phyloP scores from a whole-genome alignment of 257 asterid genomes.

The Solanum virginianum region DNA sequence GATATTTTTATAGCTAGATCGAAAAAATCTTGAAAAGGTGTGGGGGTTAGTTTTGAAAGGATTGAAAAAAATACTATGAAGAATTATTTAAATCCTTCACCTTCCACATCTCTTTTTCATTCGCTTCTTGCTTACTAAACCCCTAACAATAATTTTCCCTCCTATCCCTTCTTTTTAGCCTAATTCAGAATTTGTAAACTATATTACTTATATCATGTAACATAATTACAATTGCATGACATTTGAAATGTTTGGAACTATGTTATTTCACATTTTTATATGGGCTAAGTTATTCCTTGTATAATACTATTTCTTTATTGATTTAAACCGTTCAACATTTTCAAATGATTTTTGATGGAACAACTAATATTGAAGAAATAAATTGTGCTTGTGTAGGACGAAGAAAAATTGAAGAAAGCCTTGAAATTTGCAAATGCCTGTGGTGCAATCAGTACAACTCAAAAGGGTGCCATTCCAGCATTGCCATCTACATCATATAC shows the following conservation, averaged over 20 bases:
- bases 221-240: not conserved
- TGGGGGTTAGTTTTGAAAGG: not conserved
- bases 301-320: not conserved
- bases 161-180: not conserved
- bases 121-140: not conserved
- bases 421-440: slow-evolving; percentile 32
- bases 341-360: not conserved
- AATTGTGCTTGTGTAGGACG: slow-evolving; percentile 9
- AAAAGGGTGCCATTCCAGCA: slow-evolving; percentile 43
- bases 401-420: slow-evolving; percentile 16
- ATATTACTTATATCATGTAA: not conserved
- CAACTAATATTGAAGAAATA: not conserved
- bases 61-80: not conserved
- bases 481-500: slow-evolving; percentile 12
- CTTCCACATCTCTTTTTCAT: not conserved
- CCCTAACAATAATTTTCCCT: not conserved
- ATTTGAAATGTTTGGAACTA: not conserved
- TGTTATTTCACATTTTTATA: not conserved
- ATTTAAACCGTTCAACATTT: not conserved
- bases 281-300: not conserved
- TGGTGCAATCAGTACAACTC: slow-evolving; percentile 36
- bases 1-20: not conserved
- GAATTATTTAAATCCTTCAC: not conserved
- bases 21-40: not conserved
- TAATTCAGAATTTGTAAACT: not conserved